Evolutionary conservation across 75 land plant genomes (phyloP).

Genomic region (Picea sitchensis): DNA sequence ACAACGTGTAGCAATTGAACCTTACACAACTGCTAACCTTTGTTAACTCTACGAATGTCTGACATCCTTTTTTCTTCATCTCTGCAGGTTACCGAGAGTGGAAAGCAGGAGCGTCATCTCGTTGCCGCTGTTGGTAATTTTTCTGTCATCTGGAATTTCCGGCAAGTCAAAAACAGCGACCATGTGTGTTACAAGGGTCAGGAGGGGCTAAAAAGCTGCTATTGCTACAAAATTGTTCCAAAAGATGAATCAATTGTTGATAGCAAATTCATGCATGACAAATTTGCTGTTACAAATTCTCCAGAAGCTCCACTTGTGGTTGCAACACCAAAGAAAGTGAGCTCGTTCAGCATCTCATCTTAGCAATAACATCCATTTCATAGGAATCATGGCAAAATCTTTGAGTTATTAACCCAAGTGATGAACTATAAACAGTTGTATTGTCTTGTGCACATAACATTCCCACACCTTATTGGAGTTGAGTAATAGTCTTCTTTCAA

Average conservation of each 20-base stretch:
- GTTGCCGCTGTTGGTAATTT: conserved; percentile 83
- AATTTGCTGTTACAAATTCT: conserved; percentile 25
- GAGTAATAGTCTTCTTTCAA: no score
- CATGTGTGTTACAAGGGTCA: conserved; percentile 66
- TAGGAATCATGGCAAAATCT: no score
- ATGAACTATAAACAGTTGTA: no score
- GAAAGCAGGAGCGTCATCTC: conserved; percentile 83
- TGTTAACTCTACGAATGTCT: no score
- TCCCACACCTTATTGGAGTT: no score
- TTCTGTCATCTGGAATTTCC: conserved; percentile 85
- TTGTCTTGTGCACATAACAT: no score
- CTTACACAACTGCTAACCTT: no score
- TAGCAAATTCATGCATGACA: conserved; percentile 97
- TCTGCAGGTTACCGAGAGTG: conserved; percentile 87
- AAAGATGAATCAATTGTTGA: conserved; percentile 92
- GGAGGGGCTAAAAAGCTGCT: conserved; percentile 92
- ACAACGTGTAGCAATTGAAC: no score
- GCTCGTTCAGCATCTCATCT: conserved; percentile 65
- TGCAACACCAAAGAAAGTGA: conserved; percentile 83
- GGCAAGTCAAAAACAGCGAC: conserved; percentile 69
- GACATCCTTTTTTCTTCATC: no score
- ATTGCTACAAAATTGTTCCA: conserved; percentile 87
- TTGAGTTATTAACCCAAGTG: no score
- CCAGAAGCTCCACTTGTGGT: conserved; percentile 95
- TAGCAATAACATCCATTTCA: no score